A percentile compares a stretch with the other conserved stretches of the same genome.
Evolutionary conservation across 208 protist genomes (phyloP).

Genomic region (Sergeia podlipaevii): DNA sequence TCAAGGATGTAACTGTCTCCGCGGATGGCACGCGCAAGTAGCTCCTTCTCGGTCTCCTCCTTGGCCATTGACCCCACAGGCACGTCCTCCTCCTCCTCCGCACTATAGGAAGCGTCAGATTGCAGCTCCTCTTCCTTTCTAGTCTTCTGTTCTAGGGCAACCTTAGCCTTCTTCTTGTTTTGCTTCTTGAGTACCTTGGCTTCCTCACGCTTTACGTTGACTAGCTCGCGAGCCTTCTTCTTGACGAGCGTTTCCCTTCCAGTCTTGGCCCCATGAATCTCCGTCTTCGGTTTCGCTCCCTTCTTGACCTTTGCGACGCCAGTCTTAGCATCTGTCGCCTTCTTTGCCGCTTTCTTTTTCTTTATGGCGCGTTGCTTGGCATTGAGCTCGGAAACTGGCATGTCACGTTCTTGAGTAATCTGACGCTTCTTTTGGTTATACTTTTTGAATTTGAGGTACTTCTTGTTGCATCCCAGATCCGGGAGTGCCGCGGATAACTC

Average conservation of each 20-base stretch:
- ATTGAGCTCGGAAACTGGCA: too few relatives aligned
- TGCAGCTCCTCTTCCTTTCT: not conserved
- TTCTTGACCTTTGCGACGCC: constrained; percentile 24
- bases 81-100: not conserved
- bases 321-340: not conserved
- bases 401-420: too few relatives aligned
- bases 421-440: constrained; percentile 31
- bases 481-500: constrained; percentile 5
- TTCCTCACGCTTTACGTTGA: constrained; percentile 18
- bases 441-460: constrained; percentile 50
- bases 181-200: constrained; percentile 12
- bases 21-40: constrained; percentile 55
- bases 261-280: constrained; percentile 27
- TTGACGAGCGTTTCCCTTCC: constrained; percentile 54
- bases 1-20: constrained; percentile 22
- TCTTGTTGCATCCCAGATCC: constrained; percentile 40
- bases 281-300: constrained; percentile 27
- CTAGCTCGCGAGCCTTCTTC: constrained; percentile 39
- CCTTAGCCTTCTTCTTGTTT: constrained; percentile 19
- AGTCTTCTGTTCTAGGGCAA: not conserved
- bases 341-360: not conserved
- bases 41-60: constrained; percentile 15
- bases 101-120: not conserved
- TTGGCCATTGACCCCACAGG: constrained; percentile 1
- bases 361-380: not conserved